A percentile compares a stretch with the other conserved stretches of the same genome.
Evolutionary conservation across 1,284 basidiomycete species (phyloP).

Genomic region (Pascua sp.): DNA sequence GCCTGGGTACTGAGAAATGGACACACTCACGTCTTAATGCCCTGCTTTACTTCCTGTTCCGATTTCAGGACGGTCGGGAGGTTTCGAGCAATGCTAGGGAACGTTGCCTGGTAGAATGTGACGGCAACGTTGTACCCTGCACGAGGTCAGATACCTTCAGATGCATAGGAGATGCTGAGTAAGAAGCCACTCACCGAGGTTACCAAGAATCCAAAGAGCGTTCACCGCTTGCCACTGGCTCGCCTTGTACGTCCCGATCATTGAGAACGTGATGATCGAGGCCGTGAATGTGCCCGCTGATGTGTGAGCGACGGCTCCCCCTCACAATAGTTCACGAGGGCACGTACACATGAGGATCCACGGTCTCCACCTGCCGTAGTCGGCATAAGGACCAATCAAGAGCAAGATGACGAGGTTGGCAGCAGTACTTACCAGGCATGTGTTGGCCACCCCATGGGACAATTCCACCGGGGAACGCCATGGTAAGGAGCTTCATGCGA

Average conservation of each 20-base stretch:
- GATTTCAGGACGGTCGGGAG: conserved; percentile 15
- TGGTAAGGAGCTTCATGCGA: conserved; percentile 2
- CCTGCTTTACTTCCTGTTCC: conserved; percentile 13
- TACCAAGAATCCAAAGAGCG: conserved; percentile 14
- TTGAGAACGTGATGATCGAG: conserved; percentile 5
- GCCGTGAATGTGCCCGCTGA: background rate
- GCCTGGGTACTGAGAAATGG: no score
- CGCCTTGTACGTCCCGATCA: conserved; percentile 10
- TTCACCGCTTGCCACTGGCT: conserved; percentile 17
- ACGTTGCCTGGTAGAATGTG: conserved; percentile 19
- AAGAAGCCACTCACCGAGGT: no score
- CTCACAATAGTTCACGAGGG: no score
- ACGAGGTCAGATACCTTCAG: no score
- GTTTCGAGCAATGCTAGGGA: conserved; percentile 18
- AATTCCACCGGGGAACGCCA: conserved; percentile 3
- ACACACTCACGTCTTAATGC: conserved; percentile 16
- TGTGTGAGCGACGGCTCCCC: no score
- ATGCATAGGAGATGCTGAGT: no score
- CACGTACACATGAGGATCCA: conserved; percentile 19
- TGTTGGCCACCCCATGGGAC: background rate
- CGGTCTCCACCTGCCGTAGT: conserved; percentile 23
- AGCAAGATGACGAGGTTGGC: conserved; percentile 16
- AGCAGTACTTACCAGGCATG: background rate
- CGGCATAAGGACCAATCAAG: conserved; percentile 17
- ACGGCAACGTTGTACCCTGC: conserved; percentile 11